A percentile compares a stretch with the other conserved stretches of the same genome.
Evolutionary conservation across 169 alveolate species (phyloP).

Genomic region (Sarcocystis neurona): DNA sequence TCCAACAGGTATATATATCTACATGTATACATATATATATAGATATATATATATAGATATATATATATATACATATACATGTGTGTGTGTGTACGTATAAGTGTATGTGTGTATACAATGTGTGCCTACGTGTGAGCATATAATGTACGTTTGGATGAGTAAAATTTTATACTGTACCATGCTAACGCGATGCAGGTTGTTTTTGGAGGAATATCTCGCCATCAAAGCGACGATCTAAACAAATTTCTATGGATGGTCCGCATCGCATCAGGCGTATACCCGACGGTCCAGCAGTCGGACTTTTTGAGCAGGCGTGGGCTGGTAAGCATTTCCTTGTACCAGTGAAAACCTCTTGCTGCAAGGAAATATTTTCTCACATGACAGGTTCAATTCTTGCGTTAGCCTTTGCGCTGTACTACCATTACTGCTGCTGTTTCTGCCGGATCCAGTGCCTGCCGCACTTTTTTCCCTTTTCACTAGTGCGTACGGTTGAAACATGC

Average conservation of each 20-base stretch:
- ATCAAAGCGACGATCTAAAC: slow-evolving; percentile 96
- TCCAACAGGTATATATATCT: too few species aligned
- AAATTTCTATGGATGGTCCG: slow-evolving; percentile 98
- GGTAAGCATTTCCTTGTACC: slow-evolving; percentile 35
- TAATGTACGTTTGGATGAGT: too few species aligned
- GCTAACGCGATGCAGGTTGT: slow-evolving; percentile 84
- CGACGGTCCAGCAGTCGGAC: slow-evolving; percentile 75
- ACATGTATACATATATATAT: too few species aligned
- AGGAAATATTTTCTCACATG: not conserved
- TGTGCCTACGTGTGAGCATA: too few species aligned
- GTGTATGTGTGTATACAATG: too few species aligned
- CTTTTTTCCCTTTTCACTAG: too few species aligned
- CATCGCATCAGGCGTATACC: slow-evolving; percentile 94
- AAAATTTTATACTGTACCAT: too few species aligned
- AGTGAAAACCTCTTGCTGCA: not conserved
- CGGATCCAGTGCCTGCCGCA: too few species aligned
- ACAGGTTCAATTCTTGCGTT: not conserved
- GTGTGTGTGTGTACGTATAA: too few species aligned
- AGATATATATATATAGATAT: too few species aligned
- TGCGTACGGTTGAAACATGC: too few species aligned
- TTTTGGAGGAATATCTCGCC: slow-evolving; percentile 95
- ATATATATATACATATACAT: too few species aligned
- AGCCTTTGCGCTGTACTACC: not conserved
- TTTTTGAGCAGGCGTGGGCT: slow-evolving; percentile 69
- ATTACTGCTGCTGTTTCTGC: not conserved